Evolutionary conservation across 495 filamentous ascomycete species (phyloP).

Genomic region (Penicillium goetzii): DNA sequence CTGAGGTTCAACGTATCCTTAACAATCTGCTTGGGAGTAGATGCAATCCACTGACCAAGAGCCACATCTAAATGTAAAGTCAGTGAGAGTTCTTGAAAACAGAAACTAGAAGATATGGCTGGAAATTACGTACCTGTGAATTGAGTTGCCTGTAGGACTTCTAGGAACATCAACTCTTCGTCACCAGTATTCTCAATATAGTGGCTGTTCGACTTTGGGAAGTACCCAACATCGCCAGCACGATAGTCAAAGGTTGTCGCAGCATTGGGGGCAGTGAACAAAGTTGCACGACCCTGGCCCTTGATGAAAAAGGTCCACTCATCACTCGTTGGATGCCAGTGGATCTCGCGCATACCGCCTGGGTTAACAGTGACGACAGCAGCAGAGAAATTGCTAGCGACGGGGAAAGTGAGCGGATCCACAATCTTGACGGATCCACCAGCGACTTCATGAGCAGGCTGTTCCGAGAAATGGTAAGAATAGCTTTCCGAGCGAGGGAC

Average conservation of each 20-base stretch:
- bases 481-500: slow-evolving; percentile 57
- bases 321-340: slow-evolving; percentile 77
- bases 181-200: slow-evolving; percentile 76
- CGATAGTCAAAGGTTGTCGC: slow-evolving; percentile 75
- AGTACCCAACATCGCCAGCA: slow-evolving; percentile 73
- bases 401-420: slow-evolving; percentile 66
- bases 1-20: slow-evolving; percentile 64
- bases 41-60: slow-evolving; percentile 66
- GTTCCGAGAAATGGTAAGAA: slow-evolving; percentile 69
- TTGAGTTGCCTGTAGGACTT: slow-evolving; percentile 67
- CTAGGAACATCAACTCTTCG: slow-evolving; percentile 69
- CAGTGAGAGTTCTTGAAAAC: not conserved
- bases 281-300: slow-evolving; percentile 67
- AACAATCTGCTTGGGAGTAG: slow-evolving; percentile 66
- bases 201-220: slow-evolving; percentile 66
- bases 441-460: slow-evolving; percentile 58
- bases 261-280: slow-evolving; percentile 60
- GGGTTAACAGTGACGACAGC: slow-evolving; percentile 69
- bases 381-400: slow-evolving; percentile 60
- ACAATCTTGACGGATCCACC: slow-evolving; percentile 71
- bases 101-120: not conserved
- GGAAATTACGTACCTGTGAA: slow-evolving; percentile 53
- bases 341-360: slow-evolving; percentile 75
- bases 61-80: slow-evolving; percentile 53
- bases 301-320: slow-evolving; percentile 79